Percentiles rank a stretch among this genome's conserved stretches.
phyloP scores from a whole-genome alignment of 257 asterid genomes.

The Sherardia arvensis region DNA sequence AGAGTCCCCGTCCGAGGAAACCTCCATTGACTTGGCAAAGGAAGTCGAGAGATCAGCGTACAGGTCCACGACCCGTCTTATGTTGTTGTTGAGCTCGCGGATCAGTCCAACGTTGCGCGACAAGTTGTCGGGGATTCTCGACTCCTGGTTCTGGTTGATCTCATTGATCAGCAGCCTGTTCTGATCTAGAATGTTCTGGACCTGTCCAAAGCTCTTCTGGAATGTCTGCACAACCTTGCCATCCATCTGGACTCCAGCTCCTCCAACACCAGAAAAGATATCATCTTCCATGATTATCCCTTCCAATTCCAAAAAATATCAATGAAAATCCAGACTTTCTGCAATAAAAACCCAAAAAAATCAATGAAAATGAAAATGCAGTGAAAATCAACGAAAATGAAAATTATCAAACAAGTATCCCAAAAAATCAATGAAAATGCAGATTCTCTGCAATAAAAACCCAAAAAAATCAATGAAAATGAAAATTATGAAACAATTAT shows the following conservation, averaged over 20 bases:
- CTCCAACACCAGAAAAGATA: constrained; percentile 18
- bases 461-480: too few species aligned
- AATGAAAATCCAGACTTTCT: too few species aligned
- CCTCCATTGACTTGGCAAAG: constrained; percentile 23
- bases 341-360: constrained; percentile 20
- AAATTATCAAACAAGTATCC: too few species aligned
- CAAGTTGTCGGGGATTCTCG: constrained; percentile 33
- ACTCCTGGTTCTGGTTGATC: constrained; percentile 39
- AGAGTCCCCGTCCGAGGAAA: constrained; percentile 31
- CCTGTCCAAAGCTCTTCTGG: constrained; percentile 34
- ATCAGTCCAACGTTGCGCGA: constrained; percentile 34
- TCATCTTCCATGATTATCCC: constrained; percentile 24
- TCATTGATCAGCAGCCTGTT: constrained; percentile 35
- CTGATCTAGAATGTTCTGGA: constrained; percentile 33
- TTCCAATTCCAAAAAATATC: too few species aligned
- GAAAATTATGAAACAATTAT: too few species aligned
- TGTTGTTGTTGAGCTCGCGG: constrained; percentile 38
- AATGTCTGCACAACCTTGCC: constrained; percentile 25
- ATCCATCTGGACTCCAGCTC: constrained; percentile 24
- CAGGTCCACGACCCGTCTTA: constrained; percentile 31
- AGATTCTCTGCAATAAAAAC: constrained; percentile 16
- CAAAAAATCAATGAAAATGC: too few species aligned
- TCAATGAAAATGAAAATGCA: too few species aligned
- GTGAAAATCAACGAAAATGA: too few species aligned
- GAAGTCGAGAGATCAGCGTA: constrained; percentile 34